A percentile compares a stretch with the other conserved stretches of the same genome.
phyloP scores from a whole-genome alignment of 202 grass and related monocot genomes.

The Panicum hallii region DNA sequence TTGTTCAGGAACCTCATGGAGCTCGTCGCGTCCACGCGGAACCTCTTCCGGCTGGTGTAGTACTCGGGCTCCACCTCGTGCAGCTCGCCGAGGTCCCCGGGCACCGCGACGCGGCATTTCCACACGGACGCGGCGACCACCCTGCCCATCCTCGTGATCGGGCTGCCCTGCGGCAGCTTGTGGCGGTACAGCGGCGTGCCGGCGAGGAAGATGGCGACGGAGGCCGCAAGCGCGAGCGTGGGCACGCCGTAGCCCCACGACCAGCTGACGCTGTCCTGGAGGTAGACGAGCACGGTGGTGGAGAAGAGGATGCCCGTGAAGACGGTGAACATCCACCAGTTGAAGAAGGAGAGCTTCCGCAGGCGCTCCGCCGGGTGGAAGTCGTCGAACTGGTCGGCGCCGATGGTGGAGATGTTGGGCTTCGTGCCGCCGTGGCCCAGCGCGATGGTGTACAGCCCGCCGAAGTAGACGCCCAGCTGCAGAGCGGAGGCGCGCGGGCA shows the following conservation, averaged over 20 bases:
- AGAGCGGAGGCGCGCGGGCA: conserved; percentile 54
- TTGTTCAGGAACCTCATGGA: conserved; percentile 73
- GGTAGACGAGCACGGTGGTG: conserved; percentile 78
- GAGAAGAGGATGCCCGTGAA: conserved; percentile 82
- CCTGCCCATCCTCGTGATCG: conserved; percentile 59
- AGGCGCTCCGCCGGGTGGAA: conserved; percentile 62
- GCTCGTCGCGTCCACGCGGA: conserved; percentile 49
- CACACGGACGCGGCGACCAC: conserved; percentile 59
- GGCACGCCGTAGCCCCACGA: conserved; percentile 74
- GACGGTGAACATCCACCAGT: conserved; percentile 94
- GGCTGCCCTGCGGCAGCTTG: conserved; percentile 75
- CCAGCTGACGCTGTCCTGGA: conserved; percentile 89
- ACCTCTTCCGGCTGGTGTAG: conserved; percentile 42
- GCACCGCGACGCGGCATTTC: conserved; percentile 43
- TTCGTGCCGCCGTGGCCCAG: conserved; percentile 77
- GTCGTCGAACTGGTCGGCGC: conserved; percentile 89
- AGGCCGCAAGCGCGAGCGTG: conserved; percentile 51
- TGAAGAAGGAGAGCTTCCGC: conserved; percentile 90
- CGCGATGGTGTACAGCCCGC: conserved; percentile 71
- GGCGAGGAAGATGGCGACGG: conserved; percentile 65
- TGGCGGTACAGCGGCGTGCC: conserved; percentile 86
- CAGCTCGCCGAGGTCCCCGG: conserved; percentile 48
- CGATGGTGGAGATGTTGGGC: conserved; percentile 90
- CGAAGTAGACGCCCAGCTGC: conserved; percentile 73
- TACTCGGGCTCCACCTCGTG: conserved; percentile 57